A percentile compares a stretch with the other conserved stretches of the same genome.
Evolutionary conservation across 2,329 filamentous ascomycete species (phyloP).

Genomic region (Xylariaceae sp.): DNA sequence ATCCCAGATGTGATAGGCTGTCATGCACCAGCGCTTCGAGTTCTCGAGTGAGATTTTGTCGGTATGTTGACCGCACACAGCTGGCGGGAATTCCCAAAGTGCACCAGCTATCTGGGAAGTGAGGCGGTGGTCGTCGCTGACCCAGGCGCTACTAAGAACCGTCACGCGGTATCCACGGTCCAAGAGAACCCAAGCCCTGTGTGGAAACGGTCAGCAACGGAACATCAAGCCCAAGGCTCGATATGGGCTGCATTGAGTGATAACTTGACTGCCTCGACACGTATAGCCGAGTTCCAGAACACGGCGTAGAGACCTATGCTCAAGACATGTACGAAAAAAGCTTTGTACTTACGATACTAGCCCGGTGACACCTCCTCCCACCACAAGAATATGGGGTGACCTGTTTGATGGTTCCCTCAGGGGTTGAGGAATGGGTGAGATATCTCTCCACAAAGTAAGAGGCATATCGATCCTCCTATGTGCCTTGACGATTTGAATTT

Average conservation of each 20-base stretch:
- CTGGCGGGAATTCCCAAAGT: slow-evolving; percentile 42
- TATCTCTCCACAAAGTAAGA: slow-evolving; percentile 28
- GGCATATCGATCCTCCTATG: slow-evolving; percentile 16
- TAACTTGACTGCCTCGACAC: neutral
- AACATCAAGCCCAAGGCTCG: neutral
- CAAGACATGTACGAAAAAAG: too few species aligned
- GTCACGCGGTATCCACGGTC: slow-evolving; percentile 41
- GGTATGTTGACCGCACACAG: slow-evolving; percentile 39
- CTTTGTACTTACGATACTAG: slow-evolving; percentile 24
- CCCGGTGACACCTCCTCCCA: slow-evolving; percentile 29
- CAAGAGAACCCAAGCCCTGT: slow-evolving; percentile 36
- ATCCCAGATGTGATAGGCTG: slow-evolving; percentile 36
- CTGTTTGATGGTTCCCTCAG: slow-evolving; percentile 21
- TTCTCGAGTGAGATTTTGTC: slow-evolving; percentile 34
- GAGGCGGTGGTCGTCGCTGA: slow-evolving; percentile 31
- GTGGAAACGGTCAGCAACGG: neutral
- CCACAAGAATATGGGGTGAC: slow-evolving; percentile 26
- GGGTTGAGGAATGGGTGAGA: slow-evolving; percentile 24
- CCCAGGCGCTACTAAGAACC: slow-evolving; percentile 39
- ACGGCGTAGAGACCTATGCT: too few species aligned
- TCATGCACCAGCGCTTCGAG: slow-evolving; percentile 38
- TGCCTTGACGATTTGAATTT: too few species aligned
- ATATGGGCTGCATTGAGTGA: neutral
- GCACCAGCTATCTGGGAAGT: slow-evolving; percentile 44
- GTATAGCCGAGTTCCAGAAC: too few species aligned